Conservation (phyloP, 202 grass and related monocot genomes). For the Schoenoplectus tabernaemontani region DNA sequence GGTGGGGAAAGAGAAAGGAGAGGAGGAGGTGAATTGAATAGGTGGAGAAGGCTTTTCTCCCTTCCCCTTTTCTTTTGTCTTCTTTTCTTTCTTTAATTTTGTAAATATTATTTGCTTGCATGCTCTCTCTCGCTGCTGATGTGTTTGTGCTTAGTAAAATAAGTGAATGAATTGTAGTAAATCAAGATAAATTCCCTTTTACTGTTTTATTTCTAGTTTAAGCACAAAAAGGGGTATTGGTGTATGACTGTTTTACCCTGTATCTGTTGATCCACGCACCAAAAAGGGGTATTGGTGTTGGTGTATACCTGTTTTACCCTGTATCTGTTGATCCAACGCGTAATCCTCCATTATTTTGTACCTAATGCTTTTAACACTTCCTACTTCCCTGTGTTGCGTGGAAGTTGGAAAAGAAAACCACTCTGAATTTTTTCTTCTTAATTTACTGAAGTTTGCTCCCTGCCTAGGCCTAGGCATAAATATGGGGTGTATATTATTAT, state of each 20-base stretch:
- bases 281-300: not conserved
- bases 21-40: slow-evolving; percentile 32
- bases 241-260: not conserved
- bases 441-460: too few relatives aligned
- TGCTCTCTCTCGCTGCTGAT: not conserved
- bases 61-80: slow-evolving; percentile 16
- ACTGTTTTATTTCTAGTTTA: slow-evolving; percentile 1
- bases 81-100: slow-evolving; percentile 11
- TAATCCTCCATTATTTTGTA: not conserved
- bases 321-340: not conserved
- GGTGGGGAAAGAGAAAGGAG: slow-evolving; percentile 28
- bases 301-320: slow-evolving; percentile 6
- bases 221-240: too few relatives aligned
- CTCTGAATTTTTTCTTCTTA: too few relatives aligned
- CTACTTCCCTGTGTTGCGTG: too few relatives aligned
- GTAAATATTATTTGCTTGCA: slow-evolving; percentile 17
- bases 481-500: too few relatives aligned
- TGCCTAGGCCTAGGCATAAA: too few relatives aligned
- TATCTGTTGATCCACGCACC: not conserved
- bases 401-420: too few relatives aligned
- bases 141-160: not conserved
- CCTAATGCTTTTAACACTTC: not conserved
- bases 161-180: too few relatives aligned
- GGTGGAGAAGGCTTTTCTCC: slow-evolving; percentile 30
- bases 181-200: too few relatives aligned